Evolutionary conservation across 805 yeast genomes (phyloP), one percentile per base, ranked within the genome.

Genomic region (Candida awuae): DNA sequence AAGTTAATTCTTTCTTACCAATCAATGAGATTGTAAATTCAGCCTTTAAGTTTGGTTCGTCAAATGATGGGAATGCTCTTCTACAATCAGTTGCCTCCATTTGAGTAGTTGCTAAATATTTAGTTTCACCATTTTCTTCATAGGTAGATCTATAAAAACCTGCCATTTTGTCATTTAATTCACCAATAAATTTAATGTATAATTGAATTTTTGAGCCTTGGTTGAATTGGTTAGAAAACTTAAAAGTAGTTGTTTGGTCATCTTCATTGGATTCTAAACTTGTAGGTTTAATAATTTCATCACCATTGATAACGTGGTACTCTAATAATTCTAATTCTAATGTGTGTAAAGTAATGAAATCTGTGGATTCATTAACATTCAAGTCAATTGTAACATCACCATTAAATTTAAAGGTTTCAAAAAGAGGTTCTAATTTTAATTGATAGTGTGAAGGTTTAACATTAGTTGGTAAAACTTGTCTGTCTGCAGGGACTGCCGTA

Each of bases 401-500:
- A 13, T 55, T 52, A 52, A 68, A 78, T 17, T 67, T 58, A 53
- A 71, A 71, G 26, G 66, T 63, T 13, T 57, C 61, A 32, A 61
- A 47, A 10, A 45, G 26, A 7, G 62, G 61, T 38, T 55, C 58
- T 29, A 78, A 62, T 8, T 76, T 66, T 32, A 90, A 58, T 42
- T 77, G 74, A 59, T 90, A 90, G 60, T 84, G 87, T 30, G 64
- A 53, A 23, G 98, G 97, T 48, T 71, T 73, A 47, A 88, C 85
- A 44, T 75, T 69, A 3, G 52, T 47, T 29, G 66, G 67, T 25
- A 61, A 47, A n/a, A 59, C 48, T 43, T 58, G 60, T 45, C 61
- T 55, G 18, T 29, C 37, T 8, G 23, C 18, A n/a, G 38, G 23
- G n/a, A 31, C 25, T n/a, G 18, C 13, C 8, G 20, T 25, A 13